Conservation (phyloP, 2,329 filamentous ascomycete genomes). For the Teratosphaeria viscida region DNA sequence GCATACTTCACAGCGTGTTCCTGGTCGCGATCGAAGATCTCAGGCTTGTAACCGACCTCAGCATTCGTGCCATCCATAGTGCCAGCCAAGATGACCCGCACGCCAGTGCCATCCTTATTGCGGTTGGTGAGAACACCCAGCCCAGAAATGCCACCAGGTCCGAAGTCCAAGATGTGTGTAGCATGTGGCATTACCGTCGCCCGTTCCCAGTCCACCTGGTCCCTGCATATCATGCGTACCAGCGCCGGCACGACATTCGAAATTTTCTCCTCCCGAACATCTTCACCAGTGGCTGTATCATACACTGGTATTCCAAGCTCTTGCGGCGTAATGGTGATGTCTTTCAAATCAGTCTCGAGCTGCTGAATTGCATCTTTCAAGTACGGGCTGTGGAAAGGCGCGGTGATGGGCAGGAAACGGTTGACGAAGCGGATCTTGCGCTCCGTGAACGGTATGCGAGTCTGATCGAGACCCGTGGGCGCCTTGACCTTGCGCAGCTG, state of each 20-base stretch:
- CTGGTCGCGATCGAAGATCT: conserved; percentile 92
- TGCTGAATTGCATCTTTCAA: conserved; percentile 69
- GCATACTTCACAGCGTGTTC: conserved; percentile 92
- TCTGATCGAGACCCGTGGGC: conserved; percentile 93
- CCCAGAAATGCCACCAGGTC: conserved; percentile 91
- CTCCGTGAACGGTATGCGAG: conserved; percentile 84
- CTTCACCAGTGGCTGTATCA: conserved; percentile 79
- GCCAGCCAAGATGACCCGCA: conserved; percentile 89
- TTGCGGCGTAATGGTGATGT: conserved; percentile 63
- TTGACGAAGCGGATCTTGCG: conserved; percentile 95
- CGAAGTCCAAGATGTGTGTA: conserved; percentile 93
- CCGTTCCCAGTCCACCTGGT: conserved; percentile 91
- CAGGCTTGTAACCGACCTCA: conserved; percentile 95
- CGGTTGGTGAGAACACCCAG: conserved; percentile 93
- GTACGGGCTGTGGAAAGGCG: conserved; percentile 96
- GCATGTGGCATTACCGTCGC: conserved; percentile 84
- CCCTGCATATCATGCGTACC: conserved; percentile 85
- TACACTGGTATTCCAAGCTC: conserved; percentile 76
- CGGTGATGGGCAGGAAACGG: conserved; percentile 92
- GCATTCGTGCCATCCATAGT: conserved; percentile 81
- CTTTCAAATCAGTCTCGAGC: conserved; percentile 78
- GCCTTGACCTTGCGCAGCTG: conserved; percentile 95
- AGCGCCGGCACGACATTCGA: conserved; percentile 78
- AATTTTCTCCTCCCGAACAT: conserved; percentile 59
- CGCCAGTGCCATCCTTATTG: conserved; percentile 97